These are phyloP conservation scores for Cladosporium sp. DNA, from an alignment of 2,329 filamentous ascomycete species.

Conservation along the genomic window DNA sequence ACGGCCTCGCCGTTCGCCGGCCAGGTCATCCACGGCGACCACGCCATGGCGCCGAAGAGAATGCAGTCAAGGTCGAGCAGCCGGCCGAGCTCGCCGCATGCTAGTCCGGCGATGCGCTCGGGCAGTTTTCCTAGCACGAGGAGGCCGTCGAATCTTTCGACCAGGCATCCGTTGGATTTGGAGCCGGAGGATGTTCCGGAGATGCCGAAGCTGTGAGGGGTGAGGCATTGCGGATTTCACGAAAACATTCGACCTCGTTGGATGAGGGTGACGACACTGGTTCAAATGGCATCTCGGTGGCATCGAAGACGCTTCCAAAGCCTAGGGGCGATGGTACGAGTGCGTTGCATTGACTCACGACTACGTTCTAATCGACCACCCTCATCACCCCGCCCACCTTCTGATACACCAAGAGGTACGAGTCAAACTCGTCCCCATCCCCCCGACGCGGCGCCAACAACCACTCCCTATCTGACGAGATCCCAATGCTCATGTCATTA, in stretches of 20 bases:
- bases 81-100: conserved; percentile 6
- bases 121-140: background rate
- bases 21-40: conserved; percentile 46
- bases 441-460: too few species aligned
- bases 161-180: background rate
- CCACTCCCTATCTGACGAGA: background rate
- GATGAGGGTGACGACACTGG: too few species aligned
- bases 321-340: too few species aligned
- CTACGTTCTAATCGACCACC: too few species aligned
- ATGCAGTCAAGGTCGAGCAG: conserved; percentile 20
- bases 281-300: too few species aligned
- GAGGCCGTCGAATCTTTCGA: conserved; percentile 4
- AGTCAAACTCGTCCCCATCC: background rate
- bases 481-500: background rate
- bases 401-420: conserved; percentile 5
- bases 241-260: too few species aligned
- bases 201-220: conserved; percentile 8
- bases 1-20: conserved; percentile 64
- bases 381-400: conserved; percentile 1
- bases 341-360: too few species aligned
- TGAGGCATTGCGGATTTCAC: too few species aligned
- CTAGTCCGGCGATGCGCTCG: background rate
- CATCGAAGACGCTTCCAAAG: too few species aligned
- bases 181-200: conserved; percentile 5
- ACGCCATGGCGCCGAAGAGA: conserved; percentile 17